phyloP scores from a whole-genome alignment of 2,329 filamentous ascomycete genomes.

The Microsporum ferrugineum region DNA sequence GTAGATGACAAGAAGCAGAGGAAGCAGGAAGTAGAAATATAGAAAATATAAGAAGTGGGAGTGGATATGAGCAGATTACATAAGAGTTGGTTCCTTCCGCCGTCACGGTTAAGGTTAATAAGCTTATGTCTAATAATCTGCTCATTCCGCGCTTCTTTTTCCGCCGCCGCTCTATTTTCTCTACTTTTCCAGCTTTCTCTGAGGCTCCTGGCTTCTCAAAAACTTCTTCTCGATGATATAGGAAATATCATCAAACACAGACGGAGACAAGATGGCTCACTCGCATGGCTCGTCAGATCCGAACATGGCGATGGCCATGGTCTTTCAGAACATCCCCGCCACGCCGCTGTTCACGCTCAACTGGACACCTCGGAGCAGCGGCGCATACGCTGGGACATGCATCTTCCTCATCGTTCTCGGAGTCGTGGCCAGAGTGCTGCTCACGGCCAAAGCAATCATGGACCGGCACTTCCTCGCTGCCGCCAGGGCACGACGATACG shows the following conservation, averaged over 20 bases:
- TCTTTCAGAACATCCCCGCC: slow-evolving; percentile 40
- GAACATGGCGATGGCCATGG: slow-evolving; percentile 25
- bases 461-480: slow-evolving; percentile 56
- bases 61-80: not conserved
- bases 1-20: not conserved
- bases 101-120: not conserved
- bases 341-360: slow-evolving; percentile 55
- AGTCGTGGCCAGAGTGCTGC: slow-evolving; percentile 54
- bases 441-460: slow-evolving; percentile 55
- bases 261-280: not conserved
- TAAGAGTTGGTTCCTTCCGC: not conserved
- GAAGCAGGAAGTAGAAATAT: not conserved
- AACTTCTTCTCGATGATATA: not conserved
- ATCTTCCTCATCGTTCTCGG: slow-evolving; percentile 78
- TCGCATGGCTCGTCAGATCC: slow-evolving; percentile 1
- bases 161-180: not conserved
- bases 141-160: not conserved
- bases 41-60: not conserved
- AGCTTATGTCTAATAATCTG: not conserved
- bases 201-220: not conserved
- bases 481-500: slow-evolving; percentile 64
- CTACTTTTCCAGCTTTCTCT: not conserved
- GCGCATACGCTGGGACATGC: slow-evolving; percentile 75
- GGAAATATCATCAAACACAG: not conserved
- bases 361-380: slow-evolving; percentile 63